Evolutionary conservation across 2,329 filamentous ascomycete genomes (phyloP).

Genomic region (Xylaria sp.): DNA sequence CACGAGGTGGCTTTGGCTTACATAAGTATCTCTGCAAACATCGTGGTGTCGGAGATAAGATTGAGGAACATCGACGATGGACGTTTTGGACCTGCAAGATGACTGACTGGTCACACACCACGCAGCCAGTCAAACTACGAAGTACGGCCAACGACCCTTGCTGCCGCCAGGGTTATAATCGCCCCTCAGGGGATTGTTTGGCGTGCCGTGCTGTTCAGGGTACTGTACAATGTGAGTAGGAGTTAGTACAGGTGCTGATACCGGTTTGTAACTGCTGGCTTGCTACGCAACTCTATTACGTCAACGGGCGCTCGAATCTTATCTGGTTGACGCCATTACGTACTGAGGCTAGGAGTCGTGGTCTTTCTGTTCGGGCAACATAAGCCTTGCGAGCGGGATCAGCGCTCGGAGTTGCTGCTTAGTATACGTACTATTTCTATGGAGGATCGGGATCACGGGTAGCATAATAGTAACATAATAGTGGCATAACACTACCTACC

Average conservation of each 20-base stretch:
- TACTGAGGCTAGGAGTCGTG: too few species aligned
- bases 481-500: too few species aligned
- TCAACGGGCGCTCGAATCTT: slow-evolving; percentile 5
- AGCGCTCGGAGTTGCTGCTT: too few species aligned
- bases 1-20: too few species aligned
- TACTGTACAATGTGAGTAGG: neutral
- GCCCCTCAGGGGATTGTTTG: too few species aligned
- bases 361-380: neutral
- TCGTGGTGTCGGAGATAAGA: neutral
- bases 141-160: slow-evolving; percentile 4
- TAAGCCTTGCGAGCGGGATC: neutral
- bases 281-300: slow-evolving; percentile 18
- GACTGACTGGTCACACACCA: slow-evolving; percentile 9
- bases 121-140: neutral
- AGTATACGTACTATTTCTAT: too few species aligned
- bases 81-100: neutral
- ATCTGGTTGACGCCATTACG: neutral
- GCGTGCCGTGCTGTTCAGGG: too few species aligned
- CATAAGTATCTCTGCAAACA: too few species aligned
- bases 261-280: neutral
- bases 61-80: neutral
- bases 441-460: too few species aligned
- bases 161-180: slow-evolving; percentile 10
- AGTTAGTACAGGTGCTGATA: neutral
- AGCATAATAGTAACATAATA: too few species aligned